phyloP scores from a whole-genome alignment of 1,139 yeast species.

The Yamadazyma triangularis region DNA sequence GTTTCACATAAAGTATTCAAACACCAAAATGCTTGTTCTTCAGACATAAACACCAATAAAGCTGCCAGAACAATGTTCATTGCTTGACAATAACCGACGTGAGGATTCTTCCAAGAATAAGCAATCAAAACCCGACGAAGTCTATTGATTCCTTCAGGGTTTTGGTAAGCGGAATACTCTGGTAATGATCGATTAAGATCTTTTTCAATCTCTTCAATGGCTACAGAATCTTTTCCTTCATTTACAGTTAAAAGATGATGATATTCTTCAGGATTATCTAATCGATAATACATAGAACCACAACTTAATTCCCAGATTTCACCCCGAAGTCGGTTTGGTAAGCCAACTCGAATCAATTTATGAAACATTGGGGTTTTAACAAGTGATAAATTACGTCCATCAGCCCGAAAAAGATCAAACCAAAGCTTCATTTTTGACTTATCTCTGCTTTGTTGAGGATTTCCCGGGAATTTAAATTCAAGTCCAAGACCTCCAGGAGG shows the following conservation, averaged over 20 bases:
- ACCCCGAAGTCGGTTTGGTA: conserved; percentile 89
- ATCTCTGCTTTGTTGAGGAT: conserved; percentile 70
- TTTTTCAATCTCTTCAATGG: conserved; percentile 94
- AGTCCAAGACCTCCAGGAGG: conserved; percentile 88
- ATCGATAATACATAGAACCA: conserved; percentile 78
- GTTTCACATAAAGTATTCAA: conserved; percentile 77
- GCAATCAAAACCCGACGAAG: conserved; percentile 87
- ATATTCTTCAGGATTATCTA: conserved; percentile 61
- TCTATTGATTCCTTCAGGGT: conserved; percentile 76
- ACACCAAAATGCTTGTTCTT: conserved; percentile 97
- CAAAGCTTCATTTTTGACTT: conserved; percentile 85
- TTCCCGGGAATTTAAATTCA: conserved; percentile 84
- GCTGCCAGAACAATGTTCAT: conserved; percentile 99
- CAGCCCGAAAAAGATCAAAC: conserved; percentile 82
- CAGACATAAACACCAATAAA: conserved; percentile 85
- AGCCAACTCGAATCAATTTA: conserved; percentile 80
- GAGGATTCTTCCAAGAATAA: conserved; percentile 96
- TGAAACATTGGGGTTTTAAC: conserved; percentile 74
- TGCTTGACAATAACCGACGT: conserved; percentile 97
- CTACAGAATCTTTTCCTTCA: conserved; percentile 63
- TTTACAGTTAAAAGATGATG: conserved; percentile 53
- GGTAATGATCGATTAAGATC: conserved; percentile 93
- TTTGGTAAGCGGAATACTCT: conserved; percentile 92
- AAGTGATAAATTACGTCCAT: conserved; percentile 80
- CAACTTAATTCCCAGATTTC: conserved; percentile 93